Percentiles rank a stretch among this genome's conserved stretches.
phyloP scores from a whole-genome alignment of 176 grass and related monocot genomes.

The Avena eriantha region DNA sequence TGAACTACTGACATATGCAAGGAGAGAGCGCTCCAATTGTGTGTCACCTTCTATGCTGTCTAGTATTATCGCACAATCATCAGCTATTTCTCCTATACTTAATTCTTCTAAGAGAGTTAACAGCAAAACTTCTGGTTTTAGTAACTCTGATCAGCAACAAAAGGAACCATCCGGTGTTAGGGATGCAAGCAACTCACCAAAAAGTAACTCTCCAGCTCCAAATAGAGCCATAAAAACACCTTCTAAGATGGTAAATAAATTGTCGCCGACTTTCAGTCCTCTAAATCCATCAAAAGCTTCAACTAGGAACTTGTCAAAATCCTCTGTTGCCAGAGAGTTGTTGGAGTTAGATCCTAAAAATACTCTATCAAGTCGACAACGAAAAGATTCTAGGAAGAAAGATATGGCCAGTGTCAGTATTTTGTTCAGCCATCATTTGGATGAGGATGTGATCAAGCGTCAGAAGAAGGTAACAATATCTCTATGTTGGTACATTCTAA shows the following conservation, averaged over 20 bases:
- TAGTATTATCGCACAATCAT: slow-evolving; percentile 49
- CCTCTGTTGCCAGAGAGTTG: slow-evolving; percentile 61
- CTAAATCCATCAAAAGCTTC: slow-evolving; percentile 58
- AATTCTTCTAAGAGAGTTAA: slow-evolving; percentile 49
- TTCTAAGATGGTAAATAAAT: slow-evolving; percentile 54
- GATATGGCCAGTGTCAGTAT: slow-evolving; percentile 59
- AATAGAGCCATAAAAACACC: slow-evolving; percentile 37
- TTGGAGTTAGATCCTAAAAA: slow-evolving; percentile 57
- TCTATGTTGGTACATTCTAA: slow-evolving; percentile 8
- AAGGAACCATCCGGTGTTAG: slow-evolving; percentile 35
- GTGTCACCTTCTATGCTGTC: slow-evolving; percentile 50
- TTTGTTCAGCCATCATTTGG: slow-evolving; percentile 87
- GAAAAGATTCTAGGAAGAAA: slow-evolving; percentile 61
- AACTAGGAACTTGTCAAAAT: slow-evolving; percentile 47
- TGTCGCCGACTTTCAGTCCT: slow-evolving; percentile 77
- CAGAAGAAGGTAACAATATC: slow-evolving; percentile 79
- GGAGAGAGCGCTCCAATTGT: slow-evolving; percentile 38
- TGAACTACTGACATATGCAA: slow-evolving; percentile 61
- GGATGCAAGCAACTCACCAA: slow-evolving; percentile 44
- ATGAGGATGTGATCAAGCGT: slow-evolving; percentile 70
- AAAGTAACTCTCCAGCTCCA: slow-evolving; percentile 34
- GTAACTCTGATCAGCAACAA: slow-evolving; percentile 23
- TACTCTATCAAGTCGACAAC: slow-evolving; percentile 33
- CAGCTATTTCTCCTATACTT: slow-evolving; percentile 42
- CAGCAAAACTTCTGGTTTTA: slow-evolving; percentile 45